Evolutionary conservation across 305 asterid species (phyloP).

Genomic region (Rubia tinctorum): DNA sequence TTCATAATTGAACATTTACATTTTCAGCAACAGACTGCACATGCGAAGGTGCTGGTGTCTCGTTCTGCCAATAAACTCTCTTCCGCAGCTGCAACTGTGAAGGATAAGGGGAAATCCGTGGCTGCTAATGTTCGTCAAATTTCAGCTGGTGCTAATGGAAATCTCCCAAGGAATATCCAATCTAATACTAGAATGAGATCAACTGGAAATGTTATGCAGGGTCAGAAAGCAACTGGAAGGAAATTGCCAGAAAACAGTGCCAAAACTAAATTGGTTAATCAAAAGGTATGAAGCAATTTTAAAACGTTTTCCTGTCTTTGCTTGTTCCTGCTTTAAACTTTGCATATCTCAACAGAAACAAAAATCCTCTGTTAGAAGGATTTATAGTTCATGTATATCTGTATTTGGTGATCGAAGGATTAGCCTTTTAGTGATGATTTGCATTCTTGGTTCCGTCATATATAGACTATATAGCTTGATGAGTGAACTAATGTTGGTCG

Average conservation of each 20-base stretch:
- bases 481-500: background rate
- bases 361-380: background rate
- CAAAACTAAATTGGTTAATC: conserved; percentile 8
- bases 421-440: background rate
- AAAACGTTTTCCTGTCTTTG: background rate
- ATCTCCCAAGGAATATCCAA: background rate
- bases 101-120: conserved; percentile 6
- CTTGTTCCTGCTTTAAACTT: background rate
- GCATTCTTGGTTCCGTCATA: background rate
- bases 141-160: conserved; percentile 10
- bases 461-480: background rate
- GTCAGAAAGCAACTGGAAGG: conserved; percentile 1
- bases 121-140: conserved; percentile 2
- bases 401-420: background rate
- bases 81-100: background rate
- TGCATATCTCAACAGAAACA: background rate
- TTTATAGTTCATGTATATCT: background rate
- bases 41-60: conserved; percentile 13
- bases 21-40: conserved; percentile 10
- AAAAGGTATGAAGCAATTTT: conserved; percentile 2
- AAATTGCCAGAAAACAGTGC: conserved; percentile 8
- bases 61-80: background rate
- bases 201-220: conserved; percentile 4
- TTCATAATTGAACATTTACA: background rate
- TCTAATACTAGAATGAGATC: background rate